Percentiles rank a stretch among this genome's conserved stretches.
Evolutionary conservation across 1,139 yeast genomes (phyloP).

Genomic region (Hansenula anomala): DNA sequence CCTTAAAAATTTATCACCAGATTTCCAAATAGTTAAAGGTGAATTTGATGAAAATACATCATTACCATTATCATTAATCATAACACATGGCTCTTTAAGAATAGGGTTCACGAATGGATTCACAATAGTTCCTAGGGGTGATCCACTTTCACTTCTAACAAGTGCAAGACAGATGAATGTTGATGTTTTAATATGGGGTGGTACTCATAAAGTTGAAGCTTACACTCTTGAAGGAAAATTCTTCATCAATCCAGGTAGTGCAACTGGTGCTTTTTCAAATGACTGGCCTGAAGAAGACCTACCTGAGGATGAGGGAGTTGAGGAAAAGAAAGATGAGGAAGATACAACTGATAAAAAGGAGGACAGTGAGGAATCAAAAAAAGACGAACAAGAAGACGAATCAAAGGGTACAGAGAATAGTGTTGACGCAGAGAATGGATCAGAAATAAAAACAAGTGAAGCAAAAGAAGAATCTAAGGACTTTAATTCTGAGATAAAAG

Average conservation of each 20-base stretch:
- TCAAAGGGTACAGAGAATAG: too few species aligned
- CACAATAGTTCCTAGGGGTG: slow-evolving; percentile 78
- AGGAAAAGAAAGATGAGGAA: slow-evolving; percentile 13
- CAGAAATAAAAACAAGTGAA: too few species aligned
- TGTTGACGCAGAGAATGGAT: too few species aligned
- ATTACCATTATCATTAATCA: slow-evolving; percentile 61
- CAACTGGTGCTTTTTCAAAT: slow-evolving; percentile 81
- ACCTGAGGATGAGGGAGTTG: slow-evolving; percentile 17
- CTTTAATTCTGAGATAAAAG: slow-evolving; percentile 15
- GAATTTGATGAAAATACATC: slow-evolving; percentile 48
- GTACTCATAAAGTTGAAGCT: slow-evolving; percentile 89
- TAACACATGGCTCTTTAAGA: slow-evolving; percentile 64
- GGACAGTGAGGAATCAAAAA: slow-evolving; percentile 9
- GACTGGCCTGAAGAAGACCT: slow-evolving; percentile 43
- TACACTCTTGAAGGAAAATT: slow-evolving; percentile 89
- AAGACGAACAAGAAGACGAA: slow-evolving; percentile 12
- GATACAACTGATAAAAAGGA: slow-evolving; percentile 21
- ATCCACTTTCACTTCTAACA: slow-evolving; percentile 76
- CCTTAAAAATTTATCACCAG: slow-evolving; percentile 63
- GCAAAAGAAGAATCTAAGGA: slow-evolving; percentile 18
- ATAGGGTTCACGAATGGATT: slow-evolving; percentile 87
- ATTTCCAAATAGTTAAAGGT: slow-evolving; percentile 75
- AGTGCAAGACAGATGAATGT: slow-evolving; percentile 91
- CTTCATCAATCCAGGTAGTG: slow-evolving; percentile 93
- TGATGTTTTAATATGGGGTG: slow-evolving; percentile 94